These are phyloP conservation scores for Venturia carpophila DNA, from an alignment of 2,329 filamentous ascomycete species.

Conservation along the genomic window DNA sequence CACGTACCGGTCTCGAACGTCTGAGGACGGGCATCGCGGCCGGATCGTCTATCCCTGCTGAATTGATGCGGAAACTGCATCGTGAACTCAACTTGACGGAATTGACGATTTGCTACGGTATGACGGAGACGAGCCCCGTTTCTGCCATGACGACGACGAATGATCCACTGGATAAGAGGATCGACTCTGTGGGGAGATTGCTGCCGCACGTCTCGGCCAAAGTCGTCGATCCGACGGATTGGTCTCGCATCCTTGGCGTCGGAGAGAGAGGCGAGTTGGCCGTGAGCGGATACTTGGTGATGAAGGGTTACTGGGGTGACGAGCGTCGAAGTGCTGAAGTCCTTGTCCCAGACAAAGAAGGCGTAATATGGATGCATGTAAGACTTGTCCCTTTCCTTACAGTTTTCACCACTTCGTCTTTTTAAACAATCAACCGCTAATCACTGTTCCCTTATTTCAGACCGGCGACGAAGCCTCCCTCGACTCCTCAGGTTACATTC, in stretches of 20 bases:
- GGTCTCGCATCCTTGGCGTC: constrained; percentile 50
- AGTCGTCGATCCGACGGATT: constrained; percentile 64
- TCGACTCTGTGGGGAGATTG: constrained; percentile 67
- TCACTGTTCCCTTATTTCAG: constrained; percentile 31
- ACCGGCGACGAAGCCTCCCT: constrained; percentile 88
- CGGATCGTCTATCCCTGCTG: constrained; percentile 73
- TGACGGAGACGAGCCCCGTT: constrained; percentile 82
- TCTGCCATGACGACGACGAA: constrained; percentile 69
- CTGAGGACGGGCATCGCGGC: constrained; percentile 88
- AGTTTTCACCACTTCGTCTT: not conserved
- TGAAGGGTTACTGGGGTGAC: constrained; percentile 87
- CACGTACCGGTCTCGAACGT: constrained; percentile 48
- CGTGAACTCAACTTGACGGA: constrained; percentile 66
- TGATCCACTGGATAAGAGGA: constrained; percentile 66
- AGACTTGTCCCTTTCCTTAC: constrained; percentile 20
- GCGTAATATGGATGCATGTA: constrained; percentile 69
- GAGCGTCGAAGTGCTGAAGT: constrained; percentile 60
- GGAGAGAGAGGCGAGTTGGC: constrained; percentile 72
- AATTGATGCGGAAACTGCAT: constrained; percentile 72
- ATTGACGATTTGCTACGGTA: constrained; percentile 90
- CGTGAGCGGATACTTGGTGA: constrained; percentile 75
- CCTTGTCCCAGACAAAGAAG: constrained; percentile 48
- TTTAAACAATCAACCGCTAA: no score
- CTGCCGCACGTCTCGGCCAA: constrained; percentile 77
- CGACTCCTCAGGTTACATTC: constrained; percentile 73